These are phyloP conservation scores for Lolium multiflorum DNA, from an alignment of 176 grass and related monocot species.

Conservation along the genomic window DNA sequence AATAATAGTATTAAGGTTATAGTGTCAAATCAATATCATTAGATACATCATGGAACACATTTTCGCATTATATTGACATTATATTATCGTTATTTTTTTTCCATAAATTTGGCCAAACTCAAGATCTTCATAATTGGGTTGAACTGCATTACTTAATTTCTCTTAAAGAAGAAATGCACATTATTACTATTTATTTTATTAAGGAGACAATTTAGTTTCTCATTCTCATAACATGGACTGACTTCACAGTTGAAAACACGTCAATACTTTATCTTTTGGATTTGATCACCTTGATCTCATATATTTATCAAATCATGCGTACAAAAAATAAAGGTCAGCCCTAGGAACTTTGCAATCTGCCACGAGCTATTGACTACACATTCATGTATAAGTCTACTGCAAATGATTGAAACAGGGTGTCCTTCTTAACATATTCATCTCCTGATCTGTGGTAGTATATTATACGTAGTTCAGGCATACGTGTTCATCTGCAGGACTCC, in stretches of 20 bases:
- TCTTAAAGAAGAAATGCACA: no score
- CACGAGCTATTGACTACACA: background rate
- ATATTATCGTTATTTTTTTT: no score
- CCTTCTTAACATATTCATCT: background rate
- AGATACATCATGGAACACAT: no score
- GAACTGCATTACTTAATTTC: no score
- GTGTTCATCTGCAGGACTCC: background rate
- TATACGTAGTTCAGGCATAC: background rate
- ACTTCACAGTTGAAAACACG: background rate
- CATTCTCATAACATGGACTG: background rate
- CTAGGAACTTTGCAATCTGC: background rate
- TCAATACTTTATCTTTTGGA: background rate
- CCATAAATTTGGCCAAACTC: no score
- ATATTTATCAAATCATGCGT: background rate
- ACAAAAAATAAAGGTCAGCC: slow-evolving; percentile 9
- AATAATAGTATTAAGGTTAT: no score
- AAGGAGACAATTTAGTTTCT: no score
- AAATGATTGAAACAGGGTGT: slow-evolving; percentile 34
- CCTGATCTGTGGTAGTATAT: background rate
- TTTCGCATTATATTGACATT: no score
- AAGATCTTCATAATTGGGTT: no score
- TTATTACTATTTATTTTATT: no score
- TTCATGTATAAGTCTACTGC: background rate
- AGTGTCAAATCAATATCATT: no score
- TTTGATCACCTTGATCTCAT: background rate